Evolutionary conservation across 2,329 filamentous ascomycete species (phyloP), one percentile per base, ranked within the genome.

Genomic region (Macrophomina phaseolina): DNA sequence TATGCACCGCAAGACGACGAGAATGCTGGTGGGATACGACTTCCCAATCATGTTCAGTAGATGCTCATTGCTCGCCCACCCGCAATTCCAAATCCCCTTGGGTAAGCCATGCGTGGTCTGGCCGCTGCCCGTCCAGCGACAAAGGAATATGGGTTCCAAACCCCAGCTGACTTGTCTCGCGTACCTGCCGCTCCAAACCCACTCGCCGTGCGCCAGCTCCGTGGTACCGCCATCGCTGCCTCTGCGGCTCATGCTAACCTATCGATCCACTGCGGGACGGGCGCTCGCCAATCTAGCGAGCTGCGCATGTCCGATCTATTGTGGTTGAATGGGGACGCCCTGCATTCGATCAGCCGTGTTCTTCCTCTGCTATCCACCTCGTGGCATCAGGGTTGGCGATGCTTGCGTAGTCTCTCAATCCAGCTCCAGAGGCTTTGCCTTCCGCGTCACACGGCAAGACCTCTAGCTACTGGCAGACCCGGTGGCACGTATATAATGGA

Each of bases 141-240:
- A 62, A 62, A 62, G 42, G 58, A 62, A 62, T 62, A 62, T 62
- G 45, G 42, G 40, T 11, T 34, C 55, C 28, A 9, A 9, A 16
- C 23, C 40, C 58, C 32, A 62, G 45, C 58, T 62, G 58, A 62
- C 58, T 62, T 62, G 58, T 49, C 58, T 49, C 58, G 58, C 58
- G 58, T 62, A 62, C 58, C 58, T 62, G 45, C 58, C 58, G 58
- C 58, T 62, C 42, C 32, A 55, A 16, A 40, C 38, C 58, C 42
- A 49, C 30, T 28, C 32, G 34, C 4, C 2, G 7, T 11, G 30
- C 32, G 58, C 45, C 58, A 18, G 2, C 1, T 9, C 12, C 28
- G 56, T 48, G 34, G 12, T 32, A 49, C 58, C 40, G 11, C 36
- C 42, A 62, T 62, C 58, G 34, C 30, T 49, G 45, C 28, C 30